A percentile compares a stretch with the other conserved stretches of the same genome.
Conservation (phyloP, 23 red algal genomes). For the Gracilaria vermiculophylla region DNA sequence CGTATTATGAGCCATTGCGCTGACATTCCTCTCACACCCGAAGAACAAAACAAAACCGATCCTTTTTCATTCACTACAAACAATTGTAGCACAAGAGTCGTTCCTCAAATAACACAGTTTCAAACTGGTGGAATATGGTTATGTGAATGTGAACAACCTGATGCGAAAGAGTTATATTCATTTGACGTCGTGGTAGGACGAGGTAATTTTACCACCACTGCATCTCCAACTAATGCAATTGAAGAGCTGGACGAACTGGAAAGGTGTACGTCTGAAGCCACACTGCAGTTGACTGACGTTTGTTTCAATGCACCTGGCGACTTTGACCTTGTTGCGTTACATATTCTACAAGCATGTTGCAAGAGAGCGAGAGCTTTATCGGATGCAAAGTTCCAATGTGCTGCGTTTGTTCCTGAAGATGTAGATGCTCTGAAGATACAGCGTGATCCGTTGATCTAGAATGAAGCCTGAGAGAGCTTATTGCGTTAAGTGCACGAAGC, state of each 20-base stretch:
- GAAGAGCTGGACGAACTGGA: not conserved
- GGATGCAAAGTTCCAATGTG: slow-evolving; percentile 9
- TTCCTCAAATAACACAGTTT: not conserved
- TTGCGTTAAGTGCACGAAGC: too few species aligned
- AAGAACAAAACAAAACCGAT: not conserved
- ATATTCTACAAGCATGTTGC: slow-evolving; percentile 12
- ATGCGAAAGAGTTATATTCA: not conserved
- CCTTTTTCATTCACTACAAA: not conserved
- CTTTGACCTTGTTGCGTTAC: not conserved
- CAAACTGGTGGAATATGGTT: slow-evolving; percentile 1
- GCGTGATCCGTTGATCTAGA: not conserved
- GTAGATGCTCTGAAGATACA: not conserved
- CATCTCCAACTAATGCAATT: not conserved
- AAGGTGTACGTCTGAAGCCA: not conserved
- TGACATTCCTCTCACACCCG: too few species aligned
- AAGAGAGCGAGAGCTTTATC: not conserved
- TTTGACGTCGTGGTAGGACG: slow-evolving; percentile 2
- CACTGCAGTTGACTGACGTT: not conserved
- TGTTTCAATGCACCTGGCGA: not conserved
- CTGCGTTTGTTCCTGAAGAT: not conserved
- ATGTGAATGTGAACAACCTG: not conserved
- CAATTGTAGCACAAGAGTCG: not conserved
- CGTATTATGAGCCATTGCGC: not conserved
- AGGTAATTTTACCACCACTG: not conserved
- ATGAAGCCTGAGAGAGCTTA: too few species aligned